Evolutionary conservation across 2,329 filamentous ascomycete species (phyloP).

Genomic region (Cordyceps cicadae): DNA sequence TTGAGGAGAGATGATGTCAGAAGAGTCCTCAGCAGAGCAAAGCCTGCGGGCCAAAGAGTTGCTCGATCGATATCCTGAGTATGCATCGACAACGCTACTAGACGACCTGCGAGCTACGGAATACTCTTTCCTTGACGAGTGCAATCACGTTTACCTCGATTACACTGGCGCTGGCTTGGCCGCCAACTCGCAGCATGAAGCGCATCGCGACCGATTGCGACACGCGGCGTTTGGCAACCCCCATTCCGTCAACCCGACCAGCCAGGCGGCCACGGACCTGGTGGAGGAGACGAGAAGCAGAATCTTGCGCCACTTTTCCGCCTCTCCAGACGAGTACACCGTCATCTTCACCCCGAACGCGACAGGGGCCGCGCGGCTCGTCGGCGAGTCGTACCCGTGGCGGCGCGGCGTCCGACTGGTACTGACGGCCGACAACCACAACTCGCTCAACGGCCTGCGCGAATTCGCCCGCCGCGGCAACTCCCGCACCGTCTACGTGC

Average conservation of each 20-base stretch:
- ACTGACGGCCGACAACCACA: slow-evolving; percentile 34
- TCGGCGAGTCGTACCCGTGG: slow-evolving; percentile 33
- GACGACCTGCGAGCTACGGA: slow-evolving; percentile 25
- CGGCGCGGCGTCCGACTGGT: slow-evolving; percentile 20
- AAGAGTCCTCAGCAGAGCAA: background rate
- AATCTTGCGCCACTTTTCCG: slow-evolving; percentile 27
- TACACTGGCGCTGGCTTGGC: slow-evolving; percentile 32
- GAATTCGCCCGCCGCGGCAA: slow-evolving; percentile 24
- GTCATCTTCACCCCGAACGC: slow-evolving; percentile 34
- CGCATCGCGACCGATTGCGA: slow-evolving; percentile 24
- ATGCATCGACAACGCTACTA: slow-evolving; percentile 22
- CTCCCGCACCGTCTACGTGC: slow-evolving; percentile 24
- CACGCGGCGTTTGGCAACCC: slow-evolving; percentile 30
- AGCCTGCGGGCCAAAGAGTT: background rate
- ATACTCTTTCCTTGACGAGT: slow-evolving; percentile 29
- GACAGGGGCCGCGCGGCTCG: slow-evolving; percentile 29
- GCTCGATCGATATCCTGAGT: slow-evolving; percentile 25
- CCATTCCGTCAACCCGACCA: slow-evolving; percentile 31
- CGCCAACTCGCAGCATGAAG: slow-evolving; percentile 23
- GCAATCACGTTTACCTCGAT: slow-evolving; percentile 33
- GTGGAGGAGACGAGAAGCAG: slow-evolving; percentile 25
- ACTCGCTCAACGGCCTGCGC: slow-evolving; percentile 32
- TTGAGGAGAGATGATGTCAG: background rate
- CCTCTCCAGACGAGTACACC: slow-evolving; percentile 28
- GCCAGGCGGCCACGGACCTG: slow-evolving; percentile 24